These are phyloP conservation scores for Entonaema liquescens DNA, from an alignment of 495 filamentous ascomycete genomes.

Conservation along the genomic window DNA sequence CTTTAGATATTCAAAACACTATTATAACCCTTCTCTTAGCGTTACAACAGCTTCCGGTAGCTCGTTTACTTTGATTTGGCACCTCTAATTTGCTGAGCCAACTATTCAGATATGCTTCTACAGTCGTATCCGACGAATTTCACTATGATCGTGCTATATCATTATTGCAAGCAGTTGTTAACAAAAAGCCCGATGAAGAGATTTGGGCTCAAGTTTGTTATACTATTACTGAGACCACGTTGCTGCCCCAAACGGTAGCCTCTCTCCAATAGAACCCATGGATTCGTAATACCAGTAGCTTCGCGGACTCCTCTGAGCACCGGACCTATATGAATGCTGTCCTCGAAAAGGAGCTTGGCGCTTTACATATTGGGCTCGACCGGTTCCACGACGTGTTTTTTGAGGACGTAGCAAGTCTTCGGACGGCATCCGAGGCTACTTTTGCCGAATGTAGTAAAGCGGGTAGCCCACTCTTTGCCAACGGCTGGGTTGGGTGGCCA, in stretches of 20 bases:
- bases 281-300: constrained; percentile 53
- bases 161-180: constrained; percentile 46
- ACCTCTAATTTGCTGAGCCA: no score
- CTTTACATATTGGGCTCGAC: constrained; percentile 49
- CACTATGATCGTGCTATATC: constrained; percentile 46
- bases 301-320: constrained; percentile 54
- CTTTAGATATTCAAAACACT: no score
- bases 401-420: constrained; percentile 45
- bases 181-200: constrained; percentile 29
- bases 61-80: no score
- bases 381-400: constrained; percentile 52
- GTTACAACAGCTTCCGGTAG: no score
- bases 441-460: constrained; percentile 52
- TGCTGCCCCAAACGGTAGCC: constrained; percentile 46
- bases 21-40: no score
- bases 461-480: constrained; percentile 41
- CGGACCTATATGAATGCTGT: constrained; percentile 51
- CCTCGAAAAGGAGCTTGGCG: constrained; percentile 52
- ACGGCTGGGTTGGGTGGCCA: constrained; percentile 47
- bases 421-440: constrained; percentile 46
- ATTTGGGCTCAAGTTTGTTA: constrained; percentile 46
- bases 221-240: constrained; percentile 45
- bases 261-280: constrained; percentile 52
- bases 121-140: constrained; percentile 50
- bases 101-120: no score